phyloP scores from a whole-genome alignment of 2,329 filamentous ascomycete genomes.

The Alternaria arborescens region DNA sequence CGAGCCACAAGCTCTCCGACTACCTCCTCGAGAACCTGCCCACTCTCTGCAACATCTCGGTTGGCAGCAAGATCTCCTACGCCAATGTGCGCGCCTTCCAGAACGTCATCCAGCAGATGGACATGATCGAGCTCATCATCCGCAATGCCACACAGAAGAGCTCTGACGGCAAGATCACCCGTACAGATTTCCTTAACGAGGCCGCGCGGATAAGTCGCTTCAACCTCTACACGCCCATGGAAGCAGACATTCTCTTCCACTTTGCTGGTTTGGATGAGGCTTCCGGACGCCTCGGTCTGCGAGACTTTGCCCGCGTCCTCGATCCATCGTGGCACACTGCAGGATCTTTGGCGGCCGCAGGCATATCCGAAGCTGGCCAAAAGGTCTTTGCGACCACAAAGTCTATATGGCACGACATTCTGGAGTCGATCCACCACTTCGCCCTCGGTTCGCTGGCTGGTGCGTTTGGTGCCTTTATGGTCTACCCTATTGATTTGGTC shows the following conservation, averaged over 20 bases:
- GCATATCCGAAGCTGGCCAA: conserved; percentile 56
- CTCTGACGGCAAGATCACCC: conserved; percentile 89
- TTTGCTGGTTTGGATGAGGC: conserved; percentile 93
- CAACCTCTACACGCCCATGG: conserved; percentile 97
- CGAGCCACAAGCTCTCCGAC: conserved; percentile 95
- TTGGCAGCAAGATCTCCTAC: conserved; percentile 93
- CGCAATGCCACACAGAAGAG: conserved; percentile 86
- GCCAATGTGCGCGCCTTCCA: conserved; percentile 97
- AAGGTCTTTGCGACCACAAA: conserved; percentile 65
- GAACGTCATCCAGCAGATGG: conserved; percentile 98
- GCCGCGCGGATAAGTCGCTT: conserved; percentile 90
- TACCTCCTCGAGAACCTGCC: conserved; percentile 90
- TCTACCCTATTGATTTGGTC: conserved; percentile 97
- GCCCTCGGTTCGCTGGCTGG: conserved; percentile 87
- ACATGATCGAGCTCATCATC: conserved; percentile 92
- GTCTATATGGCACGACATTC: conserved; percentile 68
- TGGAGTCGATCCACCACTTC: conserved; percentile 90
- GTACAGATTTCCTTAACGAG: conserved; percentile 93
- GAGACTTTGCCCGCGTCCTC: conserved; percentile 92
- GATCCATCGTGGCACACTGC: conserved; percentile 88
- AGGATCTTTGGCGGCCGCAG: conserved; percentile 60
- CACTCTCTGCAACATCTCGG: conserved; percentile 92
- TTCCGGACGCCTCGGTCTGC: conserved; percentile 80
- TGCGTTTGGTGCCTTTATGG: conserved; percentile 98
- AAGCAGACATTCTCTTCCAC: conserved; percentile 98